Evolutionary conservation across 164 flowering plant genomes (phyloP).

Genomic region (Piper betle): DNA sequence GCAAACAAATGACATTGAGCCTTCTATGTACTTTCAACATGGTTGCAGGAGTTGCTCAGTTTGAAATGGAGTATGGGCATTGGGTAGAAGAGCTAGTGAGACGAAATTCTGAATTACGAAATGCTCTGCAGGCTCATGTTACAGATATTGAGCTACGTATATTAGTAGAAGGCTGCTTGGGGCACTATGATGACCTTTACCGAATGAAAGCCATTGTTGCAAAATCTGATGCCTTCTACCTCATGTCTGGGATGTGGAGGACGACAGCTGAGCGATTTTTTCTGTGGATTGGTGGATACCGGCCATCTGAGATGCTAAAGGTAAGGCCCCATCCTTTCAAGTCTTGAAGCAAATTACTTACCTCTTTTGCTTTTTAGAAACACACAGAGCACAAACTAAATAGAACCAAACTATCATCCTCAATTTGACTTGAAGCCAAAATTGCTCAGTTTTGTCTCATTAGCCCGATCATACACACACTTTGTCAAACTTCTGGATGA

Average conservation of each 20-base stretch:
- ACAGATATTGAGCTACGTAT: conserved; percentile 31
- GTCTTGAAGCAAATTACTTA: not conserved
- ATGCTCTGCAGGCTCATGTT: conserved; percentile 45
- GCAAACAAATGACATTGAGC: not conserved
- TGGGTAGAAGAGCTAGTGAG: conserved; percentile 81
- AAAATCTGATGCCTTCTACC: conserved; percentile 70
- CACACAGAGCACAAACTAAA: no score
- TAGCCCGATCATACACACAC: no score
- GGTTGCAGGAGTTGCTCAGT: conserved; percentile 50
- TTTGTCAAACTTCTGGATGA: no score
- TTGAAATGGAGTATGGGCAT: conserved; percentile 69
- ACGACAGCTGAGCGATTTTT: conserved; percentile 82
- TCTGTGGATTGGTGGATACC: conserved; percentile 93
- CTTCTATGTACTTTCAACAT: not conserved
- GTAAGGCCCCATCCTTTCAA: conserved; percentile 7
- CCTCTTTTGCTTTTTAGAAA: not conserved
- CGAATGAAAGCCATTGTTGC: conserved; percentile 66
- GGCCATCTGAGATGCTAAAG: conserved; percentile 89
- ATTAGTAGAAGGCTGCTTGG: conserved; percentile 54
- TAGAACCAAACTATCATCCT: no score
- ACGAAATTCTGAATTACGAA: conserved; percentile 40
- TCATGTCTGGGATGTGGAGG: conserved; percentile 90
- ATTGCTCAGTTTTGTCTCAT: no score
- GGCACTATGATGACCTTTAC: conserved; percentile 69
- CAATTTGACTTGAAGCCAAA: no score